Conservation (phyloP, 768 basidiomycete genomes). For the Suillus plorans region DNA sequence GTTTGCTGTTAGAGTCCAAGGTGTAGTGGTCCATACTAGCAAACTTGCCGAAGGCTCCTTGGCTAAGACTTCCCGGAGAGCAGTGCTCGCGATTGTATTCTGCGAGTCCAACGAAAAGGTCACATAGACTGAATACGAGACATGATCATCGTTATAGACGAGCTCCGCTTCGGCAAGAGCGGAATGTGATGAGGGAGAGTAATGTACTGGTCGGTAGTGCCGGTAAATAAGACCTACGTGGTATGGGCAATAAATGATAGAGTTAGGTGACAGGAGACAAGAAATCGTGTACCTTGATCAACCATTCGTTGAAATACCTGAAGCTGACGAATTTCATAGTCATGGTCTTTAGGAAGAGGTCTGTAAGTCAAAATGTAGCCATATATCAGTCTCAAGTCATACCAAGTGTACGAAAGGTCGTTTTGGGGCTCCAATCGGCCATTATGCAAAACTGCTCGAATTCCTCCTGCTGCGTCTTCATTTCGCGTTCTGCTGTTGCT, state of each 20-base stretch:
- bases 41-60: constrained; percentile 44
- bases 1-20: constrained; percentile 96
- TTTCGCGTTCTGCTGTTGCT: constrained; percentile 69
- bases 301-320: constrained; percentile 87
- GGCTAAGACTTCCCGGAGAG: constrained; percentile 33
- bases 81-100: constrained; percentile 15
- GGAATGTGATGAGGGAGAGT: constrained; percentile 91
- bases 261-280: background rate
- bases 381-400: constrained; percentile 7
- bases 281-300: constrained; percentile 54
- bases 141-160: constrained; percentile 84
- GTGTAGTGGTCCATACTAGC: constrained; percentile 95
- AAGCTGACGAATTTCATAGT: constrained; percentile 87
- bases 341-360: constrained; percentile 55
- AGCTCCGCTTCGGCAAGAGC: constrained; percentile 96
- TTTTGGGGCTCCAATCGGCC: constrained; percentile 78
- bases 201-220: constrained; percentile 88
- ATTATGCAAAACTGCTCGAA: constrained; percentile 85
- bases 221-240: constrained; percentile 76
- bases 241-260: background rate
- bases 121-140: constrained; percentile 87
- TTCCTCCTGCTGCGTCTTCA: constrained; percentile 74
- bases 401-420: constrained; percentile 89
- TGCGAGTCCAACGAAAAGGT: constrained; percentile 60
- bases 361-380: constrained; percentile 2